Evolutionary conservation across 495 filamentous ascomycete genomes (phyloP).

Genomic region (Aspergillus steynii): DNA sequence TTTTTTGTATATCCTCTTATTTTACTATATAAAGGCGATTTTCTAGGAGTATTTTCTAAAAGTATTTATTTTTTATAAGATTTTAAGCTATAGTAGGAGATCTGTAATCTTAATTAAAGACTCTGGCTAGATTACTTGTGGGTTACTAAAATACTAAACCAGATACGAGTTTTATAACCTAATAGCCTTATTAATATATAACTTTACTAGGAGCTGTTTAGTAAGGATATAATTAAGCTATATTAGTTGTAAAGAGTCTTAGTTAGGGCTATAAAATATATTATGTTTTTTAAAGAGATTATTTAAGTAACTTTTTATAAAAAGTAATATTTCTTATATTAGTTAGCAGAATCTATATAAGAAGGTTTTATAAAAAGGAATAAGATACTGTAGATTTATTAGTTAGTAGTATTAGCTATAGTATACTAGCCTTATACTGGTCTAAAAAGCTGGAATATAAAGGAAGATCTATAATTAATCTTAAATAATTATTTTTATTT

Average conservation of each 20-base stretch:
- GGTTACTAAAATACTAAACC: background rate
- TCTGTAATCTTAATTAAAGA: background rate
- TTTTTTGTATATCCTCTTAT: conserved; percentile 3
- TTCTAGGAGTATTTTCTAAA: conserved; percentile 8
- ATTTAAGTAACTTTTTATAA: background rate
- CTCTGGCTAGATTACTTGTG: conserved; percentile 2
- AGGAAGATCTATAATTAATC: no score
- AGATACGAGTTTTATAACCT: conserved; percentile 1
- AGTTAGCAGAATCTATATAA: background rate
- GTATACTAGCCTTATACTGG: no score
- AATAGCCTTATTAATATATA: background rate
- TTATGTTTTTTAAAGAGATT: background rate
- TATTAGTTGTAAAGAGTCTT: background rate
- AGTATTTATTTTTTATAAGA: conserved; percentile 5
- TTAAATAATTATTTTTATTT: no score
- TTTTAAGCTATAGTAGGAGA: background rate
- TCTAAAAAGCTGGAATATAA: no score
- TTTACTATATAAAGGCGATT: conserved; percentile 4
- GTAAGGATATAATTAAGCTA: background rate
- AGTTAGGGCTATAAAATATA: background rate
- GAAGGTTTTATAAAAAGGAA: background rate
- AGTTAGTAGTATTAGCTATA: no score
- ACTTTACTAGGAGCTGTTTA: conserved; percentile 1
- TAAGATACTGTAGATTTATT: no score
- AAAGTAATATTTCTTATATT: background rate